Evolutionary conservation across 768 basidiomycete species (phyloP).

Genomic region (Dentipellis fragilis): DNA sequence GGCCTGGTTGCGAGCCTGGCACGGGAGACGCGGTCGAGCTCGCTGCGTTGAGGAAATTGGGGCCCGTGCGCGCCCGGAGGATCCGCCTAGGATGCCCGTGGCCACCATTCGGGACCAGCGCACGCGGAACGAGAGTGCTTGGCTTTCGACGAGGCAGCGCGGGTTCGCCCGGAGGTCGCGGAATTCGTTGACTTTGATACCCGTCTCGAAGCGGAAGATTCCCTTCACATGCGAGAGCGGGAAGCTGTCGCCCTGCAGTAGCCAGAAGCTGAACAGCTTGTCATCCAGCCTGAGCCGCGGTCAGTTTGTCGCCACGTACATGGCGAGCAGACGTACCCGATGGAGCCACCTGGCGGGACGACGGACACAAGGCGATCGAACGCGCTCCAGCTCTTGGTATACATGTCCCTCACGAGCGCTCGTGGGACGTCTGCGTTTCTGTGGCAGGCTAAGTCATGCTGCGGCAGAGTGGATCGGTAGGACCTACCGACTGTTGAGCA

Average conservation of each 20-base stretch:
- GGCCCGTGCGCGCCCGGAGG: constrained; percentile 21
- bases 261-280: constrained; percentile 87
- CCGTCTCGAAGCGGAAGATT: constrained; percentile 81
- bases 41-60: constrained; percentile 13
- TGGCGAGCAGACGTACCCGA: constrained; percentile 46
- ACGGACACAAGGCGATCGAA: constrained; percentile 84
- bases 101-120: constrained; percentile 70
- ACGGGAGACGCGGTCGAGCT: constrained; percentile 10
- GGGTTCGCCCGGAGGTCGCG: constrained; percentile 84
- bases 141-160: constrained; percentile 75
- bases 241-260: constrained; percentile 68
- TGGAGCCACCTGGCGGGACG: constrained; percentile 84
- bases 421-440: constrained; percentile 82
- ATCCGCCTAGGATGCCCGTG: constrained; percentile 52
- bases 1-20: constrained; percentile 1
- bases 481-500: constrained; percentile 56
- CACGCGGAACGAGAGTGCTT: constrained; percentile 71
- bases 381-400: constrained; percentile 88
- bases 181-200: constrained; percentile 82
- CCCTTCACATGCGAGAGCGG: constrained; percentile 76
- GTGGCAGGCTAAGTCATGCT: constrained; percentile 1
- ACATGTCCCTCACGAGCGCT: constrained; percentile 80
- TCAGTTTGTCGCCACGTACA: constrained; percentile 3
- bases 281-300: constrained; percentile 59
- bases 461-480: background rate